phyloP scores from a whole-genome alignment of 495 filamentous ascomycete species.

The Aspergillus leporis region DNA sequence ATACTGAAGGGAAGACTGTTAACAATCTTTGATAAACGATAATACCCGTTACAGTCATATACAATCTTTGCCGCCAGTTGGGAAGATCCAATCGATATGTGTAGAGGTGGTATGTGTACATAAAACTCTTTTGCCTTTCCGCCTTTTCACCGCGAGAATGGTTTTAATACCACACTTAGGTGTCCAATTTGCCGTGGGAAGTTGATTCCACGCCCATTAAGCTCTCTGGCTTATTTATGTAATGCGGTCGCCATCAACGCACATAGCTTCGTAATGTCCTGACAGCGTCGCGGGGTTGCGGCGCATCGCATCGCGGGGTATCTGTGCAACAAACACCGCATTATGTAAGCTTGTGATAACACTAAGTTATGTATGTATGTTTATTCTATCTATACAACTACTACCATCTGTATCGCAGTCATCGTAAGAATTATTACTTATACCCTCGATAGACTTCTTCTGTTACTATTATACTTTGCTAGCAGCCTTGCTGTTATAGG shows the following conservation, averaged over 20 bases:
- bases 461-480: too few relatives aligned
- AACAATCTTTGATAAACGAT: not conserved
- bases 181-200: not conserved
- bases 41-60: not conserved
- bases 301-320: not conserved
- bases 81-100: not conserved
- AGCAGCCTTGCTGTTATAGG: too few relatives aligned
- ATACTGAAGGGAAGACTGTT: not conserved
- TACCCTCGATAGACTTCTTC: too few relatives aligned
- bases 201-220: not conserved
- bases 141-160: not conserved
- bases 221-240: not conserved
- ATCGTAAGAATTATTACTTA: too few relatives aligned
- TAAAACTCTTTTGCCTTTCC: slow-evolving; percentile 11
- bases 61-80: too few relatives aligned
- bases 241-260: not conserved
- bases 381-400: too few relatives aligned
- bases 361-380: not conserved
- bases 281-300: slow-evolving; percentile 21
- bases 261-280: not conserved
- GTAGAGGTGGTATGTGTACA: not conserved
- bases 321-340: not conserved
- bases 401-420: too few relatives aligned
- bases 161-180: not conserved
- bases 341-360: not conserved